Conservation (phyloP, 306 rosid species). For the Leucaena leucocephala region DNA sequence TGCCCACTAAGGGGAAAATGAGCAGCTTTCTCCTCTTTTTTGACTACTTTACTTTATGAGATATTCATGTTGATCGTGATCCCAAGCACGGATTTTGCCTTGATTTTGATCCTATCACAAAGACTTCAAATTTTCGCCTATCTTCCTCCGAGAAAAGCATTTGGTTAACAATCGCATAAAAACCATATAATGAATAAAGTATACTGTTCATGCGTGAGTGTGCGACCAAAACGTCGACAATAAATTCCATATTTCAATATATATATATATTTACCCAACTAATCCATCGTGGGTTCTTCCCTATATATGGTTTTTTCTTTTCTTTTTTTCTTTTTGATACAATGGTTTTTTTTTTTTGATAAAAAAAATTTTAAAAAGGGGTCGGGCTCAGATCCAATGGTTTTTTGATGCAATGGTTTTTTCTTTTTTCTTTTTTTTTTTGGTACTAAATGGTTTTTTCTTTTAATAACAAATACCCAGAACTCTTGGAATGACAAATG, state of each 20-base stretch:
- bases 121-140: constrained; percentile 11
- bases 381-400: no score
- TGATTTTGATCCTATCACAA: constrained; percentile 16
- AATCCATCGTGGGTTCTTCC: not conserved
- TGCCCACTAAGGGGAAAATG: not conserved
- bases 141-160: not conserved
- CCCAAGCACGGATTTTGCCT: constrained; percentile 12
- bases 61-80: constrained; percentile 32
- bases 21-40: constrained; percentile 4
- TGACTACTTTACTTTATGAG: constrained; percentile 12
- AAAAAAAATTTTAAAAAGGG: no score
- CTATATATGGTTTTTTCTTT: no score
- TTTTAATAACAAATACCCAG: no score
- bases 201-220: not conserved
- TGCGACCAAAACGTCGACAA: not conserved
- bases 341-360: no score
- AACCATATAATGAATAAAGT: not conserved
- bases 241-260: not conserved
- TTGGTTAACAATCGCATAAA: not conserved
- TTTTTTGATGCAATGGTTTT: no score
- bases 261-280: not conserved
- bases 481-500: no score
- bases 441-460: no score
- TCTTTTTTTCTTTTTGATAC: no score
- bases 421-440: no score